Base-by-base conservation (phyloP, 2,329 filamentous ascomycete species). In the Aureobasidium namibiae region DNA sequence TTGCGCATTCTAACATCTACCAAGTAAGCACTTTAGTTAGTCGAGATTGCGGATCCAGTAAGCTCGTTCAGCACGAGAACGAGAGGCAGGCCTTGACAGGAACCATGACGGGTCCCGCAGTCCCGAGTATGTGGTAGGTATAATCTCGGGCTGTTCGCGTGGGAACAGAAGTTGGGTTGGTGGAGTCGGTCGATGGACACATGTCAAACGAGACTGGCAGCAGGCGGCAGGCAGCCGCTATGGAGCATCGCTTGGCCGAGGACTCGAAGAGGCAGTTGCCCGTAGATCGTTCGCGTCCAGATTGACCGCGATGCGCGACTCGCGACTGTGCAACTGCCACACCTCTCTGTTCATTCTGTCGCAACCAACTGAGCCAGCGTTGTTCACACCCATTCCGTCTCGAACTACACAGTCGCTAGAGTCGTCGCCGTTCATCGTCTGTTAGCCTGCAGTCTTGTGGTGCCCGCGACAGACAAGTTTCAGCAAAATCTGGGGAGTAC, bases 401-500 rank as follows among this genome's bases (percentile, higher is more conserved):
- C 23, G 34, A 4, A 7, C 34, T 1, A 34, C 23, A 18, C 48
- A 26, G 7, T 39, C 48, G 48, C 48, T 54, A 5, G n/a, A 21
- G n/a, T 33, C 38, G 14, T 29, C n/a, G 14, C n/a, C n/a, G n/a
- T n/a, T n/a, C 36, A 26, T 42, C 38, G 50, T 24, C 38, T 31
- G 18, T 14, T 31, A 42, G n/a, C 21, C 36, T 41, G 4, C 16
- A 21, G 2, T 33, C 14, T 10, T 11, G 26, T 38, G 9, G 16
- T n/a, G 24, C 38, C 24, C n/a, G 50, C 38, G 23, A 41, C 34
- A 39, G 49, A 52, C 49, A 26, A 39, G 49, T 14, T 38, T 39
- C 36, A 21, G 38, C 38, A 10, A 38, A 54, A 54, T 54, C 50
- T 54, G 50, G 50, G 38, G 36, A 23, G 39, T 54, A 54, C n/a